These are phyloP conservation scores for Wickerhamomyces bovis DNA, from an alignment of 805 yeast species.

Conservation along the genomic window DNA sequence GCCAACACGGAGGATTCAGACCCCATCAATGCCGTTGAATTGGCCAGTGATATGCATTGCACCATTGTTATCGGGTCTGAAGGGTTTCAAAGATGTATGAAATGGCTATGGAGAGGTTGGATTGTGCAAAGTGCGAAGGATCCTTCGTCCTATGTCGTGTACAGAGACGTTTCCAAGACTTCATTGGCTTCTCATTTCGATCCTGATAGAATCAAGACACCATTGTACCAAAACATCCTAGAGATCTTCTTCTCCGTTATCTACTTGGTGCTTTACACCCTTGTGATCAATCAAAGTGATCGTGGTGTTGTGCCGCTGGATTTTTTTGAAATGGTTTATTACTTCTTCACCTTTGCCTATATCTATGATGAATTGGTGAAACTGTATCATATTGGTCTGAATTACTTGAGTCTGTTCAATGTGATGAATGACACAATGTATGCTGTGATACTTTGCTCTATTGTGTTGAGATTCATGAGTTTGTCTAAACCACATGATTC, in stretches of 20 bases:
- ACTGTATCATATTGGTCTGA: conserved; percentile 68
- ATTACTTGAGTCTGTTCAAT: conserved; percentile 72
- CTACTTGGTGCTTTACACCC: conserved; percentile 55
- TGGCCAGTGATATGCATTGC: conserved; percentile 82
- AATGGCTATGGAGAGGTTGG: conserved; percentile 95
- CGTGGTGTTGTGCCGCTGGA: conserved; percentile 31
- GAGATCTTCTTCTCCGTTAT: conserved; percentile 64
- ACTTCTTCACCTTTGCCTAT: conserved; percentile 60
- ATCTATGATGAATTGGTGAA: conserved; percentile 63
- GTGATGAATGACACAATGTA: conserved; percentile 72
- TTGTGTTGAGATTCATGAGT: conserved; percentile 44
- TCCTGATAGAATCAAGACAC: conserved; percentile 81
- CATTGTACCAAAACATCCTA: conserved; percentile 69
- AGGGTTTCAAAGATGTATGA: conserved; percentile 81
- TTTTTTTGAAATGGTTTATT: conserved; percentile 49
- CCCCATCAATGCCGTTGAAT: conserved; percentile 73
- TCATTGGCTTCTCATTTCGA: conserved; percentile 59
- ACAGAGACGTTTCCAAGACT: conserved; percentile 51
- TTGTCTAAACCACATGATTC: conserved; percentile 23
- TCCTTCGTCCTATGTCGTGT: conserved; percentile 62
- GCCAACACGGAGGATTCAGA: conserved; percentile 53
- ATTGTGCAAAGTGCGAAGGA: conserved; percentile 68
- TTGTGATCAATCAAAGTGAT: conserved; percentile 54
- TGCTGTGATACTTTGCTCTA: conserved; percentile 43
- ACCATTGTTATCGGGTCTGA: conserved; percentile 70